Evolutionary conservation across 371 early-diverging fungal species (phyloP), one percentile per base, ranked within the genome.

Genomic region (Actinomortierella wolfii): DNA sequence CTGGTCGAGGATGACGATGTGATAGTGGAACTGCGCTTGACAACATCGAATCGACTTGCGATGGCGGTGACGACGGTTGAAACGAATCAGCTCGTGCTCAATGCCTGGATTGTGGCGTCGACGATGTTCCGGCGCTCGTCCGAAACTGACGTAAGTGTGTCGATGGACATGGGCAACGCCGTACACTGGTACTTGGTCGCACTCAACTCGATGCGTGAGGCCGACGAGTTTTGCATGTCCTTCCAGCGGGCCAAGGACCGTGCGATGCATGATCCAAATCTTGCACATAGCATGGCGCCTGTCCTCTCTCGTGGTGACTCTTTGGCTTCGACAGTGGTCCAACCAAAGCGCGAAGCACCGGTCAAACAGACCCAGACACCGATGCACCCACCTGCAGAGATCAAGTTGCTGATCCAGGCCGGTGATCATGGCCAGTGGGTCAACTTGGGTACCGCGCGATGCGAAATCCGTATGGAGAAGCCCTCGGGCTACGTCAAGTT

Each of bases 341-440:
- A 63, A 20, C 39, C 41, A 13, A 43, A 21, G 17, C 62, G 67
- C 17, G 61, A 61, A 15, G 49, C 45, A 18, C 63, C 59, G 13
- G 64, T 63, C 51, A 73, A 60, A 44, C 74, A 73, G 58, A 59
- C 64, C 1, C 23, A 67, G 50, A 60, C 57, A 15, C 17, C 60
- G 2, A 73, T 73, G 74, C 60, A 67, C 48, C 74, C 74, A 18
- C 60, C 74, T 0, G 51, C 63, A n/a, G 74, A 73, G 9, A 67
- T 67, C 60, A 73, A 73, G 54, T 25, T 73, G 57, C 52, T 73
- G n/a, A 51, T 73, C 9, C 74, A 73, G 60, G 60, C 74, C 21
- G 74, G 74, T 17, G 74, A 73, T 34, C 67, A 67, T 52, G 74
- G 74, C 2, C 67, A 73, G 20, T 73, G 74, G 74, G 61, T 73